Evolutionary conservation across 139 green algal species (phyloP), one percentile per base, ranked within the genome.

Genomic region (Mesotaenium endlicherianum): DNA sequence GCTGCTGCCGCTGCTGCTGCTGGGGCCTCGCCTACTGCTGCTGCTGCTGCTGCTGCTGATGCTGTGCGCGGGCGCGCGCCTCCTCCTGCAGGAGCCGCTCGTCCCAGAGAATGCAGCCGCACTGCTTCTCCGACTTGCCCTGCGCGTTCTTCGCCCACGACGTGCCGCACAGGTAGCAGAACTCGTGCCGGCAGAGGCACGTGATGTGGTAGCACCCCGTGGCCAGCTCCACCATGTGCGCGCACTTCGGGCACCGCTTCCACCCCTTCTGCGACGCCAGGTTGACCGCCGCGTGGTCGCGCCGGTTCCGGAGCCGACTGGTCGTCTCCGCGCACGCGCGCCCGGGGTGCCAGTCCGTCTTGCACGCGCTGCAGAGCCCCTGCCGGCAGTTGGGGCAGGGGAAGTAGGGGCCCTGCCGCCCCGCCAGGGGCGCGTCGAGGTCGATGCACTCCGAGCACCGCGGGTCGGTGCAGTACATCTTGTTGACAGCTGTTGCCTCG

Each of bases 181-280:
- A 78, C 70, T 78, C 70, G 31, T 67, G 47, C 14, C 70, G 26
- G 47, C 70, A 78, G 41, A 45, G 44, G 70, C 70, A 78, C 5
- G 70, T 78, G 41, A 78, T 78, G 26, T 78, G 70, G 47, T 78
- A 58, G 70, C 70, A 78, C 4, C 70, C 70, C 44, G 16, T 60
- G 44, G 31, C 36, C 3, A 78, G 70, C 70, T 78, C 70, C 36
- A 78, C 41, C 70, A 78, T 78, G 30, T 3, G 5, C 20, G 26
- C 36, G 26, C 70, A 78, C 31, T 78, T 78, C 47, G 4, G 41
- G 26, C 70, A 78, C 47, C 36, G 70, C 31, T 31, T 34, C 70
- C 70, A 78, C 26, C 41, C 41, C 14, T 47, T 31, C 70, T 78
- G 34, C 34, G 34, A n/a, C 34, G 70, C 70, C 34, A 78, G 70